These are phyloP conservation scores for Plasmodium falciparum DNA, from an alignment of 169 alveolate species.

Conservation along the genomic window DNA sequence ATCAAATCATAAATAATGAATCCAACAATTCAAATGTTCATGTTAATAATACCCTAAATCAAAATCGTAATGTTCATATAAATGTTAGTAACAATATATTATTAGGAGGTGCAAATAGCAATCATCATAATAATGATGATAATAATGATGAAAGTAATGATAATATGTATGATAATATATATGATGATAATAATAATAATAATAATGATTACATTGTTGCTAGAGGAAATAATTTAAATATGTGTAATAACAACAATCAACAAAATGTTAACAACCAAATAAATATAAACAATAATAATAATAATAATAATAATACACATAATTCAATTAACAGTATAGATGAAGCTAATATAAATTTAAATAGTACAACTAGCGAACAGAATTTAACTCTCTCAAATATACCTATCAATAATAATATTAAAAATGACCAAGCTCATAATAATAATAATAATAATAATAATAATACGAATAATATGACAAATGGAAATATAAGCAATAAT, in stretches of 20 bases:
- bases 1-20: neutral
- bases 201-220: neutral
- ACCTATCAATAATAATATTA: no score
- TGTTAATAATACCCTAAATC: neutral
- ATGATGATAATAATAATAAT: neutral
- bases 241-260: neutral
- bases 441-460: no score
- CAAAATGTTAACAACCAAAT: neutral
- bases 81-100: neutral
- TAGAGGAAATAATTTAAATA: neutral
- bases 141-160: neutral
- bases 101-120: neutral
- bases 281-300: neutral
- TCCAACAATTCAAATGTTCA: neutral
- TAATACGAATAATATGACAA: no score
- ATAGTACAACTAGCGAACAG: no score
- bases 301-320: slow-evolving; percentile 11
- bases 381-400: no score
- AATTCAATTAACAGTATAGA: neutral
- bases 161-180: neutral
- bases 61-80: neutral
- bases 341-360: no score
- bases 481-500: no score
- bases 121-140: neutral
- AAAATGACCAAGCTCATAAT: no score